Base-by-base conservation (phyloP, 768 basidiomycete species). In the Suillus americanus region DNA sequence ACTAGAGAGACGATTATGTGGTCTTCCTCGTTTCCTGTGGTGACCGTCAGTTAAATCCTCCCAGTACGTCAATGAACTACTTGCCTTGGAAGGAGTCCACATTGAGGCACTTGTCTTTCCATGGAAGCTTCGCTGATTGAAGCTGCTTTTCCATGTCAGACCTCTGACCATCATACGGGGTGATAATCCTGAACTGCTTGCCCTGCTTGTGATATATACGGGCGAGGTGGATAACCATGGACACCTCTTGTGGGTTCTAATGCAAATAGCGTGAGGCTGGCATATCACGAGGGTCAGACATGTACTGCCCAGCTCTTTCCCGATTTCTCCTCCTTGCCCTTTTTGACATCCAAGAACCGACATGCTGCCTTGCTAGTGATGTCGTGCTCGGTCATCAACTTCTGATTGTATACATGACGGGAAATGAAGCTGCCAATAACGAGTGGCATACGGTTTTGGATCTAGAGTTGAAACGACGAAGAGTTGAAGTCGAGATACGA, bases 61-160 rank as follows among this genome's bases (percentile, higher is more conserved):
- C 20, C 20, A 64, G 55, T 25, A 60, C 25, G 3, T 30, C 30
- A 45, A 37, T 62, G 13, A 66, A 51, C 38, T 30, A 67, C 73
- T 28, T 65, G 91, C 92, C 91, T 86, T 91, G 91, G 70, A 91
- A 92, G 5, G 88, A 85, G 72, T 92, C 91, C 10, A 92, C 85
- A 67, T 90, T 90, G 77, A 90, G 91, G 37, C 85, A 85, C 62
- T 81, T 92, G 71, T 92, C 84, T 45, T 82, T 74, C 87, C 86
- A 89, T 0, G 73, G 41, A 6, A 94, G 71, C 0, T 75, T 77
- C 16, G 73, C 76, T 0, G 53, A 46, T 68, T 86, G 81, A 74
- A 94, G 83, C 5, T 65, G 68, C 1, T 72, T 69, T 73, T 93
- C 90, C 69, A 94, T 83, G 18, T 68, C 62, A 61, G 71, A 80